phyloP scores from a whole-genome alignment of 495 filamentous ascomycete genomes.

The Oidiodendron maius region DNA sequence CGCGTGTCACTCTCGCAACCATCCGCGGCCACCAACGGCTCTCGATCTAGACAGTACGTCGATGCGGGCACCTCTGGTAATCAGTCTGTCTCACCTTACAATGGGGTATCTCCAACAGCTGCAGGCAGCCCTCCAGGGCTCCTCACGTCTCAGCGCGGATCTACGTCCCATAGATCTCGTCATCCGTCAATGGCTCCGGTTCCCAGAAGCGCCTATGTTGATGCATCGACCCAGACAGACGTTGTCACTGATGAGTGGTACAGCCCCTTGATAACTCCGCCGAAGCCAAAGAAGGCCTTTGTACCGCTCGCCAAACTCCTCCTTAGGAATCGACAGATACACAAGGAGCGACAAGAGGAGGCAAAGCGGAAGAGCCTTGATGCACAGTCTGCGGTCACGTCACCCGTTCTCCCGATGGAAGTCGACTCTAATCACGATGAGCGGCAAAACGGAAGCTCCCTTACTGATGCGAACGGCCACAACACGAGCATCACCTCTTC shows the following conservation, averaged over 20 bases:
- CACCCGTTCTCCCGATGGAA: constrained; percentile 17
- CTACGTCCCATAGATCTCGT: constrained; percentile 19
- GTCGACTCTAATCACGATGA: constrained; percentile 13
- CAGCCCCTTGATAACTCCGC: constrained; percentile 23
- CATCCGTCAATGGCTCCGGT: constrained; percentile 25
- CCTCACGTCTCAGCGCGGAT: background rate
- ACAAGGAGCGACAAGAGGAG: constrained; percentile 21
- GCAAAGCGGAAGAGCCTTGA: background rate
- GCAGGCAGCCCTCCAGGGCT: constrained; percentile 13
- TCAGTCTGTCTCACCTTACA: constrained; percentile 41
- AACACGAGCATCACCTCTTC: constrained; percentile 16
- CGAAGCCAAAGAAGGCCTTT: constrained; percentile 30
- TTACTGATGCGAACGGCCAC: constrained; percentile 10
- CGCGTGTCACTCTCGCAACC: constrained; percentile 21
- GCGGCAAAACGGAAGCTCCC: constrained; percentile 6
- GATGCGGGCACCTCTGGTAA: constrained; percentile 43
- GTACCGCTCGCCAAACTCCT: constrained; percentile 41
- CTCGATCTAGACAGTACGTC: constrained; percentile 35
- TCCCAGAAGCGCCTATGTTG: constrained; percentile 30
- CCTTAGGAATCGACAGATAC: constrained; percentile 36
- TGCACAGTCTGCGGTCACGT: constrained; percentile 4
- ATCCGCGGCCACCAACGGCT: constrained; percentile 20
- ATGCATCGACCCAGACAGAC: constrained; percentile 45
- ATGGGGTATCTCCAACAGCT: constrained; percentile 30
- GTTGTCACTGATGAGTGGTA: constrained; percentile 38